phyloP scores from a whole-genome alignment of 768 basidiomycete species.

The Ramaria rubella region DNA sequence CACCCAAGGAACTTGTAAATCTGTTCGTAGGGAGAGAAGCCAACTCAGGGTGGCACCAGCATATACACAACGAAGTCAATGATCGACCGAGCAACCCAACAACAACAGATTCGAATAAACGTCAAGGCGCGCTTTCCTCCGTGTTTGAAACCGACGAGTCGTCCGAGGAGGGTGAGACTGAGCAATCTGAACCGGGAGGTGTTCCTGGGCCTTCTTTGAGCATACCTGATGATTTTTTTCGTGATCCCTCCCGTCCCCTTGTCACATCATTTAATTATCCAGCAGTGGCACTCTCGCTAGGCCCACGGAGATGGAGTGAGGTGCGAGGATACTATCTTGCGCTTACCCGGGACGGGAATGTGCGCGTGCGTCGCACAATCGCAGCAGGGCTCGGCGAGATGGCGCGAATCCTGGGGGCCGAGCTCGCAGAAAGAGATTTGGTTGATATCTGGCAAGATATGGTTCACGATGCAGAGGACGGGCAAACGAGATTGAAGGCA shows the following conservation, averaged over 20 bases:
- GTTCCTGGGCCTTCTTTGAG: background rate
- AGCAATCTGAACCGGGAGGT: background rate
- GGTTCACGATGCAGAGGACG: conserved; percentile 48
- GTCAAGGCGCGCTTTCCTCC: background rate
- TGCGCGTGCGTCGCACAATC: conserved; percentile 68
- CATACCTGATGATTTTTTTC: conserved; percentile 2
- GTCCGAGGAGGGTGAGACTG: background rate
- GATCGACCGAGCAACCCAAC: background rate
- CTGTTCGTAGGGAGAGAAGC: conserved; percentile 65
- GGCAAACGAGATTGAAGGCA: conserved; percentile 63
- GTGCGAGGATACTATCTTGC: conserved; percentile 61
- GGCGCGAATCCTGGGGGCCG: conserved; percentile 74
- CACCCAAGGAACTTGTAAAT: conserved; percentile 65
- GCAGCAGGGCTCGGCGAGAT: conserved; percentile 88
- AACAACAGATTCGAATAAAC: background rate
- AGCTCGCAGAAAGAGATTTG: conserved; percentile 61
- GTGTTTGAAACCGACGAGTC: conserved; percentile 1
- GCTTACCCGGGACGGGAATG: conserved; percentile 52
- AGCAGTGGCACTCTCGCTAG: conserved; percentile 80
- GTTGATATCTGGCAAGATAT: conserved; percentile 62
- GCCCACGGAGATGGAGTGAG: conserved; percentile 64
- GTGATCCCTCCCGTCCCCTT: conserved; percentile 65
- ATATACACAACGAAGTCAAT: background rate
- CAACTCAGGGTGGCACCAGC: conserved; percentile 22
- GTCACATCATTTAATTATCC: conserved; percentile 90